These are phyloP conservation scores for Brassica juncea DNA, from an alignment of 345 rosid genomes.

Conservation along the genomic window DNA sequence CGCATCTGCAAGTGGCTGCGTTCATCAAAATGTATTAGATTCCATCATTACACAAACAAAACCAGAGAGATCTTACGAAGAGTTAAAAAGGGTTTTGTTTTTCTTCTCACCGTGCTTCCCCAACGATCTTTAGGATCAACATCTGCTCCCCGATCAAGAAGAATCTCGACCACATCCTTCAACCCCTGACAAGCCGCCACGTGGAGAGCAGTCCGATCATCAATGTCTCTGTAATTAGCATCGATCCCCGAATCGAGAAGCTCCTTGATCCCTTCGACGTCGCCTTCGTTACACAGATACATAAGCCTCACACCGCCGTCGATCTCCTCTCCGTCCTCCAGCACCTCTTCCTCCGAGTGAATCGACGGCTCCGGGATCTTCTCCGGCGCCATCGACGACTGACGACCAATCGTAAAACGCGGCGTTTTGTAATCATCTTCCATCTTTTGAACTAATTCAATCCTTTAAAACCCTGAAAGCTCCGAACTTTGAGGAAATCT, in stretches of 20 bases:
- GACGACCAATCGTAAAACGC: conserved; percentile 59
- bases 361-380: conserved; percentile 45
- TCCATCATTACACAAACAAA: background rate
- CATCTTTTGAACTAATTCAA: conserved; percentile 38
- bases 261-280: conserved; percentile 71
- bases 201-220: conserved; percentile 82
- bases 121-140: conserved; percentile 77
- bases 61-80: background rate
- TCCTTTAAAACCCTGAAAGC: conserved; percentile 16
- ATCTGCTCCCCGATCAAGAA: conserved; percentile 58
- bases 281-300: conserved; percentile 73
- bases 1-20: conserved; percentile 94
- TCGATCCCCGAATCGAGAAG: conserved; percentile 66
- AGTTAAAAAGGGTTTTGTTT: background rate
- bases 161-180: conserved; percentile 59
- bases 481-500: conserved; percentile 4
- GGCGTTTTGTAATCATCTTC: conserved; percentile 50
- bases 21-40: conserved; percentile 36
- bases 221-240: conserved; percentile 80
- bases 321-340: conserved; percentile 50
- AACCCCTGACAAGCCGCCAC: conserved; percentile 84
- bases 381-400: conserved; percentile 72
- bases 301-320: conserved; percentile 61
- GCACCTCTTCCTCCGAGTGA: conserved; percentile 43
- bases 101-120: conserved; percentile 90